Evolutionary conservation across 2,329 filamentous ascomycete species (phyloP).

Genomic region (Beauveria australis): DNA sequence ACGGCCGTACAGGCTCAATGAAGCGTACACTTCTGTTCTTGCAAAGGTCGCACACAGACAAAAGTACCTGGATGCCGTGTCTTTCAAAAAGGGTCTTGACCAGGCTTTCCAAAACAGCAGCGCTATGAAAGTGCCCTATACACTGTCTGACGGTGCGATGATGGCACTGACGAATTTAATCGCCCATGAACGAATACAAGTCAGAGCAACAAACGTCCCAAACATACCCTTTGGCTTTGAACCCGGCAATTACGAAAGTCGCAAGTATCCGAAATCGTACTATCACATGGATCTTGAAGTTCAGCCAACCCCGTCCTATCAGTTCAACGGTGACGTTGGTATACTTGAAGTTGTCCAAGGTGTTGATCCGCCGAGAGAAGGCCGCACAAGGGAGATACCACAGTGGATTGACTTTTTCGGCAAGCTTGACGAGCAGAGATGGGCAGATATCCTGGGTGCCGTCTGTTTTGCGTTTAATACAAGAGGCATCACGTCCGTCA

Average conservation of each 20-base stretch:
- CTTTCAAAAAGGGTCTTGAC: conserved; percentile 55
- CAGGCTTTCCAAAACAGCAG: conserved; percentile 36
- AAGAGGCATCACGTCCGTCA: conserved; percentile 47
- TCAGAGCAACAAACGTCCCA: conserved; percentile 48
- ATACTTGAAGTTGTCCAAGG: conserved; percentile 28
- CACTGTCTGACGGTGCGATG: conserved; percentile 55
- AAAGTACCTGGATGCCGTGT: conserved; percentile 49
- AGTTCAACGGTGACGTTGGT: conserved; percentile 43
- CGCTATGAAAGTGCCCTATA: conserved; percentile 42
- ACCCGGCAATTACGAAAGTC: conserved; percentile 62
- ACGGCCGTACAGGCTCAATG: conserved; percentile 55
- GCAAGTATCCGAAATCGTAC: conserved; percentile 57
- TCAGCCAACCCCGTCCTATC: conserved; percentile 55
- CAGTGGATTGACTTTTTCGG: conserved; percentile 67
- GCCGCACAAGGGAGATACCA: conserved; percentile 46
- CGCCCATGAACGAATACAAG: conserved; percentile 45
- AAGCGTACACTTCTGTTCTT: conserved; percentile 48
- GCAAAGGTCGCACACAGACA: conserved; percentile 45
- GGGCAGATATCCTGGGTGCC: conserved; percentile 55
- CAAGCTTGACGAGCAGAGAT: conserved; percentile 47
- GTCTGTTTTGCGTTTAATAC: conserved; percentile 56
- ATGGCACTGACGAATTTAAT: conserved; percentile 61
- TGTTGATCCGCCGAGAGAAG: conserved; percentile 33
- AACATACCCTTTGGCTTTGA: conserved; percentile 62
- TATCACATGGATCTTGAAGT: conserved; percentile 57